Evolutionary conservation across 768 basidiomycete species (phyloP).

Genomic region (Agrocybe pediades): DNA sequence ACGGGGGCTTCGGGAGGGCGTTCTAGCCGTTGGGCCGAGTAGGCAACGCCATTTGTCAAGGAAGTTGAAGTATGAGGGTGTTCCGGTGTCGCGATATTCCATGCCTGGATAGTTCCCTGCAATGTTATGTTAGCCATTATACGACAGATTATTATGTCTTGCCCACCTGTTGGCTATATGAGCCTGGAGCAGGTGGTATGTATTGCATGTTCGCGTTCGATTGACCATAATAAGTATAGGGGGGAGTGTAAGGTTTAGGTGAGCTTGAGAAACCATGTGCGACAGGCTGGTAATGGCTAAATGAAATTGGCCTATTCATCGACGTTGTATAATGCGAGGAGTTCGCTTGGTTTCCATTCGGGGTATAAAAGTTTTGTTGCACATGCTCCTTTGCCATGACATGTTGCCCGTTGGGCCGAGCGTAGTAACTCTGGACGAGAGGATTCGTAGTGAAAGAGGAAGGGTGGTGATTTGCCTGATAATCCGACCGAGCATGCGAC

Average conservation of each 20-base stretch:
- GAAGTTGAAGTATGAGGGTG: slow-evolving; percentile 10
- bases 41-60: neutral
- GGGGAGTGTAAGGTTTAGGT: slow-evolving; percentile 19
- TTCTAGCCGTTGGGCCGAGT: slow-evolving; percentile 5
- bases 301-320: slow-evolving; percentile 30
- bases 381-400: neutral
- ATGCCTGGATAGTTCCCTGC: slow-evolving; percentile 23
- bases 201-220: slow-evolving; percentile 10
- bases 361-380: slow-evolving; percentile 15
- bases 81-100: slow-evolving; percentile 24
- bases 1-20: slow-evolving; percentile 1
- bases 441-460: slow-evolving; percentile 9
- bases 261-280: slow-evolving; percentile 35
- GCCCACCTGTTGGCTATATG: slow-evolving; percentile 17
- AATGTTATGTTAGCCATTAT: slow-evolving; percentile 1
- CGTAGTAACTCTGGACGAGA: slow-evolving; percentile 9
- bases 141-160: neutral
- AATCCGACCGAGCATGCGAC: slow-evolving; percentile 6
- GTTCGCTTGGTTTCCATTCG: slow-evolving; percentile 17
- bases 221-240: slow-evolving; percentile 25
- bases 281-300: slow-evolving; percentile 50
- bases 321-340: slow-evolving; percentile 12
- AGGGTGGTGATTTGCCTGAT: slow-evolving; percentile 10
- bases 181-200: slow-evolving; percentile 8
- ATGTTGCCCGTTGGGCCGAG: neutral